Conservation (phyloP, 1,284 basidiomycete genomes). For the Ceratobasidium sp. region DNA sequence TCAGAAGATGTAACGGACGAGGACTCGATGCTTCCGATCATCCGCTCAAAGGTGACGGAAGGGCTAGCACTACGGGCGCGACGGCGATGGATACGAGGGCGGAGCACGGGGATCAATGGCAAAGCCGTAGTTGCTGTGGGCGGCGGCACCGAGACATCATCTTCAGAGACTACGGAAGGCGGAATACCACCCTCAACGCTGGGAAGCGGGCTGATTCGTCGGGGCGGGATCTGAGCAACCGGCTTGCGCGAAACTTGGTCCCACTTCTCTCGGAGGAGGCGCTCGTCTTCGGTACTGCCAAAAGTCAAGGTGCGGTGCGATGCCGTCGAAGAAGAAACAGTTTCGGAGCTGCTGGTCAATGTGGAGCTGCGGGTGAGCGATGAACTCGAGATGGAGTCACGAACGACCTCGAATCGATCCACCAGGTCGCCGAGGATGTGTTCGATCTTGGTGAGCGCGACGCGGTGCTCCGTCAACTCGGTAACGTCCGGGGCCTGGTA, state of each 20-base stretch:
- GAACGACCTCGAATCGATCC: constrained; percentile 25
- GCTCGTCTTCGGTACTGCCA: constrained; percentile 27
- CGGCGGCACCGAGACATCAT: constrained; percentile 23
- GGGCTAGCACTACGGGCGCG: constrained; percentile 37
- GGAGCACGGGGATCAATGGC: constrained; percentile 21
- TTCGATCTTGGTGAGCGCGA: constrained; percentile 33
- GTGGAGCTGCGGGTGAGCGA: neutral
- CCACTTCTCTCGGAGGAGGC: constrained; percentile 5
- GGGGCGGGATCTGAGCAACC: constrained; percentile 12
- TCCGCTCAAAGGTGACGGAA: constrained; percentile 32
- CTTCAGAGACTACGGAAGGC: constrained; percentile 15
- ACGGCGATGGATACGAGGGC: constrained; percentile 35
- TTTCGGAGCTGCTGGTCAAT: constrained; percentile 1
- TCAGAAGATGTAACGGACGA: constrained; percentile 10
- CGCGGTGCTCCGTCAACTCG: constrained; percentile 25
- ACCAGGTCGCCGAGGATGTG: constrained; percentile 30
- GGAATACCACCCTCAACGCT: constrained; percentile 23
- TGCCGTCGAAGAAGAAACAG: constrained; percentile 19
- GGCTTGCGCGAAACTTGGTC: constrained; percentile 8
- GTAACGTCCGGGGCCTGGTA: constrained; percentile 35
- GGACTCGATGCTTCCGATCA: constrained; percentile 13
- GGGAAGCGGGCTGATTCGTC: constrained; percentile 12
- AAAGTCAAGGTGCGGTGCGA: neutral
- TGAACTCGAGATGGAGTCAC: constrained; percentile 19
- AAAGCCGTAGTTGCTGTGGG: constrained; percentile 28